phyloP scores from a whole-genome alignment of 2,329 filamentous ascomycete species.

The Ilyonectria destructans region DNA sequence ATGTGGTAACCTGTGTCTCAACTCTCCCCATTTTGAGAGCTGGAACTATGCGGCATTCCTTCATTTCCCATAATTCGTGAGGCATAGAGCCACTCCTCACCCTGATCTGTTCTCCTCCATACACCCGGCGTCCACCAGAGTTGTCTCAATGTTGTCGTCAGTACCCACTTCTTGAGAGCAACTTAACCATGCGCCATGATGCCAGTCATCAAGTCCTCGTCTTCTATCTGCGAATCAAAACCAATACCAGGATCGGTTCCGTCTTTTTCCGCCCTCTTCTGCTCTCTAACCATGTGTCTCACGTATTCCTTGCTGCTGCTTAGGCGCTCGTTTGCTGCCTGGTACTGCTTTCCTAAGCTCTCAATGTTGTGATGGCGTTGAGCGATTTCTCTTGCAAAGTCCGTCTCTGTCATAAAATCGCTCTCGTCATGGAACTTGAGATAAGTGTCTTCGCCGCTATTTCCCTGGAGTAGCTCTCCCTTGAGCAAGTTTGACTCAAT shows the following conservation, averaged over 20 bases:
- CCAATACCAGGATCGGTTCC: slow-evolving; percentile 53
- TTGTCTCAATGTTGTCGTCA: not conserved
- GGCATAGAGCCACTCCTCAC: slow-evolving; percentile 10
- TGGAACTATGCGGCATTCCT: slow-evolving; percentile 20
- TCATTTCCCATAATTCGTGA: slow-evolving; percentile 29
- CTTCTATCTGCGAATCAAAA: slow-evolving; percentile 68
- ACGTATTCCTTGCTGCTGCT: slow-evolving; percentile 72
- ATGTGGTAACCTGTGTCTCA: not conserved
- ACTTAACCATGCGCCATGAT: slow-evolving; percentile 46
- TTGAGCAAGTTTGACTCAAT: slow-evolving; percentile 68
- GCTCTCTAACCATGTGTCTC: slow-evolving; percentile 62
- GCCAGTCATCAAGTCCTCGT: slow-evolving; percentile 75
- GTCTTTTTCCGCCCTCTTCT: slow-evolving; percentile 64
- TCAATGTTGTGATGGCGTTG: slow-evolving; percentile 61
- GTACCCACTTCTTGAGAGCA: not conserved
- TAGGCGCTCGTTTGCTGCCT: slow-evolving; percentile 69
- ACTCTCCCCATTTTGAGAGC: not conserved
- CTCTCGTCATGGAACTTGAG: slow-evolving; percentile 66
- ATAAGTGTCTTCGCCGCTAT: slow-evolving; percentile 61
- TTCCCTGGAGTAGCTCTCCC: slow-evolving; percentile 66
- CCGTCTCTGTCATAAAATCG: slow-evolving; percentile 64
- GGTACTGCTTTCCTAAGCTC: slow-evolving; percentile 64
- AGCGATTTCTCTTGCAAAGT: slow-evolving; percentile 66
- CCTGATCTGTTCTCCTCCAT: slow-evolving; percentile 9
- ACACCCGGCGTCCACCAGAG: not conserved